Evolutionary conservation across 2,329 filamentous ascomycete genomes (phyloP).

Genomic region (Paracorniculantispora psalliotae): DNA sequence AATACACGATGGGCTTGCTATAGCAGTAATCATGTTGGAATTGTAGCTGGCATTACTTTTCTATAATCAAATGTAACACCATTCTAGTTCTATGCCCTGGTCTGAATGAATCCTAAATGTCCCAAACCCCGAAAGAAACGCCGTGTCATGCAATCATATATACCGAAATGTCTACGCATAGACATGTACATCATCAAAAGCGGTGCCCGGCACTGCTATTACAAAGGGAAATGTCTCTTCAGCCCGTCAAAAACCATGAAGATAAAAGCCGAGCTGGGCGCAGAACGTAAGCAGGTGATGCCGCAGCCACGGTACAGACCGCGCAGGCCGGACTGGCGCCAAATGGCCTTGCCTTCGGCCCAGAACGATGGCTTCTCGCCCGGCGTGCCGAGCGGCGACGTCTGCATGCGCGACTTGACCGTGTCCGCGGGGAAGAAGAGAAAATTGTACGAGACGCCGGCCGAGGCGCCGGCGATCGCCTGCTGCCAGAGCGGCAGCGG

Average conservation of each 20-base stretch:
- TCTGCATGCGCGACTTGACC: conserved; percentile 96
- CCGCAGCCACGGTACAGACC: conserved; percentile 93
- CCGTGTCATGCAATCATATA: conserved; percentile 9
- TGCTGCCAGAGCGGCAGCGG: conserved; percentile 79
- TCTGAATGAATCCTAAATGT: background rate
- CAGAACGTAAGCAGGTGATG: conserved; percentile 81
- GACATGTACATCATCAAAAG: background rate
- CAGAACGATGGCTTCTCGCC: conserved; percentile 62
- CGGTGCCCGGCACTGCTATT: conserved; percentile 20
- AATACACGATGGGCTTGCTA: background rate
- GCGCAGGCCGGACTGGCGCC: conserved; percentile 72
- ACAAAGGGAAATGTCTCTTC: conserved; percentile 60
- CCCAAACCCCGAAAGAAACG: background rate
- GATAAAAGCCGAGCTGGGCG: conserved; percentile 95
- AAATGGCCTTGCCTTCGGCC: conserved; percentile 67
- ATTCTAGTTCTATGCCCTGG: conserved; percentile 3
- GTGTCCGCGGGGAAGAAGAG: conserved; percentile 96
- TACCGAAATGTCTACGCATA: background rate
- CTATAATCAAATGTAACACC: background rate
- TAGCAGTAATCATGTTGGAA: no score
- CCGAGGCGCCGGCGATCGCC: conserved; percentile 78
- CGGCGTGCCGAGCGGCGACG: conserved; percentile 60
- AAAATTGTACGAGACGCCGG: conserved; percentile 94
- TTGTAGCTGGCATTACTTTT: background rate
- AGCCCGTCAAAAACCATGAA: conserved; percentile 92